Evolutionary conservation across 2,329 filamentous ascomycete genomes (phyloP).

Genomic region (Fonsecaea nubica): DNA sequence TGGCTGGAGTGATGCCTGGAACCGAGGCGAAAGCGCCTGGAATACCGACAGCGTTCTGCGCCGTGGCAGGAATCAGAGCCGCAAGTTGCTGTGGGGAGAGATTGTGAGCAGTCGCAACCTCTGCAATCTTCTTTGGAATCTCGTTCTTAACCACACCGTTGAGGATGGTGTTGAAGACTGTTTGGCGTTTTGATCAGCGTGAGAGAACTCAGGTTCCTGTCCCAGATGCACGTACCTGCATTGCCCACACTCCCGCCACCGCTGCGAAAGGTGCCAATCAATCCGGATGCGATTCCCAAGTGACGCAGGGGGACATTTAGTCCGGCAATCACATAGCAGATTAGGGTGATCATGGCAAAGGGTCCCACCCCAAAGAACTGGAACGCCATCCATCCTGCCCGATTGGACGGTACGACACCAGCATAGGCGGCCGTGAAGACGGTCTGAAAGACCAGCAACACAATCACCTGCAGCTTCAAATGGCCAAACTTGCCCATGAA

Average conservation of each 20-base stretch:
- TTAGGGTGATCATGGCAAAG: constrained; percentile 24
- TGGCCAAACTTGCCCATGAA: constrained; percentile 27
- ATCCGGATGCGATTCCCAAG: constrained; percentile 28
- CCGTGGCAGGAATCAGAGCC: constrained; percentile 46
- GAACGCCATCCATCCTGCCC: constrained; percentile 37
- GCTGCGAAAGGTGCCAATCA: constrained; percentile 32
- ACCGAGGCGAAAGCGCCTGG: constrained; percentile 42
- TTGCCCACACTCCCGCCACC: constrained; percentile 39
- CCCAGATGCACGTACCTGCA: constrained; percentile 17
- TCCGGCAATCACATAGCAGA: constrained; percentile 27
- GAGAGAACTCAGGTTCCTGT: neutral
- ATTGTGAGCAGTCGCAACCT: constrained; percentile 47
- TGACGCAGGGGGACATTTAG: constrained; percentile 27
- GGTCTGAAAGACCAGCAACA: constrained; percentile 36
- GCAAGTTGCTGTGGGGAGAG: constrained; percentile 46
- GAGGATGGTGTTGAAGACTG: constrained; percentile 41
- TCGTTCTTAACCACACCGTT: constrained; percentile 23
- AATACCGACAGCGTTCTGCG: constrained; percentile 40
- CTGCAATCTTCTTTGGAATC: constrained; percentile 20
- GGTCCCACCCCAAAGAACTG: constrained; percentile 34
- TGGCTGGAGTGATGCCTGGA: constrained; percentile 46
- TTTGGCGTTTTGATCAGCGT: neutral
- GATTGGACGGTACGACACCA: constrained; percentile 19
- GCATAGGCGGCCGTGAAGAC: constrained; percentile 37
- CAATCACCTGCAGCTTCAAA: constrained; percentile 29